phyloP scores from a whole-genome alignment of 345 rosid species.

The Carallia brachiata region DNA sequence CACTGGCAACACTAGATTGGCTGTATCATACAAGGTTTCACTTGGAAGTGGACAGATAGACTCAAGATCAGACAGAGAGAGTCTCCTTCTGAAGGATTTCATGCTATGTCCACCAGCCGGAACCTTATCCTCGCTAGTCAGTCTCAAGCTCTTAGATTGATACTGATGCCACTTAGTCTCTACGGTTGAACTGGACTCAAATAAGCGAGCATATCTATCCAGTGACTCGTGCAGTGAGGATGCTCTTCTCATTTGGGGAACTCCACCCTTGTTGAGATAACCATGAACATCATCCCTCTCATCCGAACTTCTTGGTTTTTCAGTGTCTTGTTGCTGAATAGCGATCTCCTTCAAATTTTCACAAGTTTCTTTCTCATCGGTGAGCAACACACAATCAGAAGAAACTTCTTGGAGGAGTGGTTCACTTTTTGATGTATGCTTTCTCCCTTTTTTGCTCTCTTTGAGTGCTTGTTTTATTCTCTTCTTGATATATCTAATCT shows the following conservation, averaged over 20 bases:
- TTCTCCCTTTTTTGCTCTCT: slow-evolving; percentile 37
- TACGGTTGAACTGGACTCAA: slow-evolving; percentile 37
- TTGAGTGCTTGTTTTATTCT: slow-evolving; percentile 51
- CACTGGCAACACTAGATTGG: slow-evolving; percentile 24
- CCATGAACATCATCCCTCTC: slow-evolving; percentile 17
- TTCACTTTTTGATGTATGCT: background rate
- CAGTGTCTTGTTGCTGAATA: slow-evolving; percentile 18
- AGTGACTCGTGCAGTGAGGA: slow-evolving; percentile 50
- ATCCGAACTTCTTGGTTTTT: slow-evolving; percentile 12
- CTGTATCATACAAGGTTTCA: slow-evolving; percentile 36
- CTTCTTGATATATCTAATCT: slow-evolving; percentile 55
- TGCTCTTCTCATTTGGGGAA: slow-evolving; percentile 31
- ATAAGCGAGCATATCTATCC: slow-evolving; percentile 54
- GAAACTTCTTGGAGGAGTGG: slow-evolving; percentile 15
- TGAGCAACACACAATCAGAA: slow-evolving; percentile 9
- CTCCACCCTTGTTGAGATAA: slow-evolving; percentile 16
- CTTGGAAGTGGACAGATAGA: slow-evolving; percentile 49
- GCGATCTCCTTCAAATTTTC: slow-evolving; percentile 1
- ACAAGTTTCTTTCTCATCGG: slow-evolving; percentile 19
- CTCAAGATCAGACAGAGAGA: slow-evolving; percentile 76
- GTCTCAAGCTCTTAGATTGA: slow-evolving; percentile 59
- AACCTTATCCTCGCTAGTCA: slow-evolving; percentile 45
- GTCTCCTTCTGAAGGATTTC: slow-evolving; percentile 60
- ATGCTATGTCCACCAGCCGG: slow-evolving; percentile 26
- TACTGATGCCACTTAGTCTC: slow-evolving; percentile 33